Base-by-base conservation (phyloP, 2,329 filamentous ascomycete genomes). In the Xylariaceae sp. region DNA sequence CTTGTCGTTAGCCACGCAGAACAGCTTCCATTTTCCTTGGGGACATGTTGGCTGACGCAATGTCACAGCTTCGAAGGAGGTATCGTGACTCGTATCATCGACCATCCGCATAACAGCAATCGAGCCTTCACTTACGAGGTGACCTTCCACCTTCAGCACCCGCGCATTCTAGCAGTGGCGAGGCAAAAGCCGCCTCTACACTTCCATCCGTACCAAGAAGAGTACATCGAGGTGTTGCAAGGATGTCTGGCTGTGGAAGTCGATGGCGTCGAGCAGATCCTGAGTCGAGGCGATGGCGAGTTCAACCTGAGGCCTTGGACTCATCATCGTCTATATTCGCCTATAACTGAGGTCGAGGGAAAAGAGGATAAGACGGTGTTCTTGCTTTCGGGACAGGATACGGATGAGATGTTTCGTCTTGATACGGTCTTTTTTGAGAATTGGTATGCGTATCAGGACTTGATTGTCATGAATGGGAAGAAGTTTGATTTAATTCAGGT, bases 361-460 rank as follows among this genome's bases (percentile, higher is more conserved):
- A 27, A 51, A 3, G 55, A 59, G 2, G 58, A 53, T n/a, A 63
- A 49, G 39, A 60, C 56, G 0, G 51, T 56, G 7, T 67, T 67
- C 51, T 29, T 67, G 37, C 65, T 69, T 19, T 66, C 64, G 12
- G 66, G 61, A 3, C 53, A 64, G 56, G 63, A 63, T 27, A 62
- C 65, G 4, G 51, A 58, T 35, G 58, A 66, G 48, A 48, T 60
- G 46, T 70, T 68, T 47, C 55, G 61, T 34, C 62, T 71, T 1
- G 68, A 71, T 53, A 62, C 60, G 0, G 58, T 68, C 26, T 71
- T 70, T 58, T 70, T 70, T 44, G 64, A 70, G 58, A 70, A 70
- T 40, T 71, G 68, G 68, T 70, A 71, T 52, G 63, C 63, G 31
- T 70, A 70, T 53, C 67, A 70, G 55, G 66, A 70, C 50, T 62